Conservation (phyloP, 345 rosid genomes). For the Microthlaspi erraticum region DNA sequence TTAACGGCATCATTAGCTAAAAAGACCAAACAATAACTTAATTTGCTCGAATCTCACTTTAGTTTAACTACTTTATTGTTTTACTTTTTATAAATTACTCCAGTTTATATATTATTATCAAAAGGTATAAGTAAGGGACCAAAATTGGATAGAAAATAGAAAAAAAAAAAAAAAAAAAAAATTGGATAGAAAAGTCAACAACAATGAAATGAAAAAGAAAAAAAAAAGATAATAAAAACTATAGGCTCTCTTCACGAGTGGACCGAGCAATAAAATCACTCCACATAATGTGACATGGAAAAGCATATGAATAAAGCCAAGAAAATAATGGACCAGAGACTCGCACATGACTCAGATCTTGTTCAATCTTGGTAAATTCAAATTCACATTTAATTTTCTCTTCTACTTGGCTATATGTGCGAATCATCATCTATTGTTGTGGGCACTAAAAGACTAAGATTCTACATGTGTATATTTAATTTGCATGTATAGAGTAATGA, state of each 20-base stretch:
- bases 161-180: not conserved
- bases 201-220: not conserved
- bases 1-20: constrained; percentile 23
- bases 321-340: constrained; percentile 23
- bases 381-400: constrained; percentile 4
- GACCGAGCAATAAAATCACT: constrained; percentile 32
- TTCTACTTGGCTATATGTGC: constrained; percentile 27
- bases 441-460: constrained; percentile 22
- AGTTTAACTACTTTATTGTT: not conserved
- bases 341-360: constrained; percentile 15
- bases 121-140: too few species aligned
- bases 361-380: constrained; percentile 22
- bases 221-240: not conserved
- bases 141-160: not conserved
- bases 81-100: not conserved
- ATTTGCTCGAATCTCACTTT: not conserved
- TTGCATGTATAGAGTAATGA: constrained; percentile 20
- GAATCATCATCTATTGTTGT: constrained; percentile 2
- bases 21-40: not conserved
- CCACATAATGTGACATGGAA: constrained; percentile 22
- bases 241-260: constrained; percentile 36
- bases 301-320: constrained; percentile 33
- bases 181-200: constrained; percentile 26
- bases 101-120: too few species aligned
- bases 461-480: constrained; percentile 36